Conservation (phyloP, 1,284 basidiomycete species). For the Hortiboletus rubellus region DNA sequence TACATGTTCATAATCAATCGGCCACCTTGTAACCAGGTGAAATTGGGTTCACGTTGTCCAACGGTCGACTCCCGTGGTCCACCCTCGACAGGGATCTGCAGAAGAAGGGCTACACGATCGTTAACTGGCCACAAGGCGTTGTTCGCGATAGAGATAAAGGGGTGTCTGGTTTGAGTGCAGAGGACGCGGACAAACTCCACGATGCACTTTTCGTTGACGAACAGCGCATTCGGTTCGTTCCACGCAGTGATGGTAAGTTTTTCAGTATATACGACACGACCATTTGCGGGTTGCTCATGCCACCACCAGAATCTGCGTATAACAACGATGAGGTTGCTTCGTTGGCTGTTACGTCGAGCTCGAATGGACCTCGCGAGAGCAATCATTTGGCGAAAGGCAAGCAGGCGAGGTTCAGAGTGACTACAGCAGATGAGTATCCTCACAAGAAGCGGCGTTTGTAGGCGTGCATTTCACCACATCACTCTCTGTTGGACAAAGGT, state of each 20-base stretch:
- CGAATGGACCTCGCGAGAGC: too few species aligned
- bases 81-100: background rate
- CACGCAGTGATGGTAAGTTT: background rate
- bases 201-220: background rate
- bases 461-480: too few species aligned
- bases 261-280: too few species aligned
- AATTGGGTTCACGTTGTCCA: background rate
- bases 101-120: slow-evolving; percentile 3
- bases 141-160: slow-evolving; percentile 8
- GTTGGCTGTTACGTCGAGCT: too few species aligned
- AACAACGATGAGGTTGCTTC: accelerated
- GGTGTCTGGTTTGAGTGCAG: background rate
- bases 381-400: too few species aligned
- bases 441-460: too few species aligned
- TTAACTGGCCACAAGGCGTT: slow-evolving; percentile 9
- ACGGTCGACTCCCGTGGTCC: slow-evolving; percentile 8
- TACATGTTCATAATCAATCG: too few species aligned
- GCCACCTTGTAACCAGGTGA: slow-evolving; percentile 25
- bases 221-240: slow-evolving; percentile 2
- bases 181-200: slow-evolving; percentile 6
- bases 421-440: too few species aligned
- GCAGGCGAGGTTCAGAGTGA: too few species aligned
- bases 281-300: too few species aligned
- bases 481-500: too few species aligned
- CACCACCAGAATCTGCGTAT: too few species aligned